These are phyloP conservation scores for Epichloe uncinata DNA, from an alignment of 2,329 filamentous ascomycete species.

Conservation along the genomic window DNA sequence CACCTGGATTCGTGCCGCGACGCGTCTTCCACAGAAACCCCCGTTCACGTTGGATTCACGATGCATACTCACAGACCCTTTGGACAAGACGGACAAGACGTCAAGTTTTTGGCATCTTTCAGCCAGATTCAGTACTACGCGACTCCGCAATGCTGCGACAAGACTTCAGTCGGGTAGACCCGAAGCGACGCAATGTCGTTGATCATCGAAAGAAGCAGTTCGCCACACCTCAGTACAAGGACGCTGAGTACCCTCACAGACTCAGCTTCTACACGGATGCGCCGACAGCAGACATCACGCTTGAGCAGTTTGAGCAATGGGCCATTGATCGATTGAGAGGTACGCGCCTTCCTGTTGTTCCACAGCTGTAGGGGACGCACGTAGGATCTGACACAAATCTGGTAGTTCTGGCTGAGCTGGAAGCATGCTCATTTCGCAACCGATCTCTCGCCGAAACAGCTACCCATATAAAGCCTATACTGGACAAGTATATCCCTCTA, in stretches of 20 bases:
- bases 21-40: constrained; percentile 19
- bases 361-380: background rate
- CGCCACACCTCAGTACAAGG: constrained; percentile 60
- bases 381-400: background rate
- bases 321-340: constrained; percentile 82
- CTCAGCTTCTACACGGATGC: constrained; percentile 86
- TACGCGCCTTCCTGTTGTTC: constrained; percentile 21
- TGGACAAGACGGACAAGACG: background rate
- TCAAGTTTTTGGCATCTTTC: background rate
- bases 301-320: constrained; percentile 98
- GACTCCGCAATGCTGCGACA: constrained; percentile 32
- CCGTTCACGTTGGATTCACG: background rate
- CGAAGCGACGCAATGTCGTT: constrained; percentile 64
- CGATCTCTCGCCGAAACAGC: constrained; percentile 70
- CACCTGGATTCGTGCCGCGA: constrained; percentile 17
- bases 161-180: constrained; percentile 39
- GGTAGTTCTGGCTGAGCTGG: constrained; percentile 70
- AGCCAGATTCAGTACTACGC: background rate
- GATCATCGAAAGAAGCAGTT: constrained; percentile 84
- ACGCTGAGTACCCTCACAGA: constrained; percentile 67
- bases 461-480: constrained; percentile 68
- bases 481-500: constrained; percentile 78
- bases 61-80: background rate
- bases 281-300: constrained; percentile 84
- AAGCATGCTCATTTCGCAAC: constrained; percentile 93